Conservation (phyloP, 805 yeast genomes). For the Blastobotrys peoriensis region DNA sequence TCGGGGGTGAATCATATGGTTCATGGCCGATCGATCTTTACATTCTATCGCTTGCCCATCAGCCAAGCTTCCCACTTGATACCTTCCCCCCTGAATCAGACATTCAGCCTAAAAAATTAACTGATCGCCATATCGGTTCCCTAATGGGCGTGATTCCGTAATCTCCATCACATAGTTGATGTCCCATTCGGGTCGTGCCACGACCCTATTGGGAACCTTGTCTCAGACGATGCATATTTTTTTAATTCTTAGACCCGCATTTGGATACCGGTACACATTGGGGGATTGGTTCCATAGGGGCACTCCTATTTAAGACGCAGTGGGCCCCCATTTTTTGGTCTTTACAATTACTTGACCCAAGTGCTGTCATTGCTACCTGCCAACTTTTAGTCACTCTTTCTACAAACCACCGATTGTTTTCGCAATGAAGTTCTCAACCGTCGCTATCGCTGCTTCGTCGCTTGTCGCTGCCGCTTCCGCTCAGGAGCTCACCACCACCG, state of each 20-base stretch:
- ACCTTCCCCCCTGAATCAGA: neutral
- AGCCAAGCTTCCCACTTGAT: neutral
- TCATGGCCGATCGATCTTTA: neutral
- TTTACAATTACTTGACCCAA: neutral
- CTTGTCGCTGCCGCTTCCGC: conserved; percentile 11
- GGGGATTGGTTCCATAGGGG: too few species aligned
- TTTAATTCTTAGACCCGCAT: neutral
- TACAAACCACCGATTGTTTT: too few species aligned
- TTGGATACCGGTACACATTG: neutral
- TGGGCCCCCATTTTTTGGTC: neutral
- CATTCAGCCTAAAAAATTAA: too few species aligned
- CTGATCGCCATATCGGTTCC: neutral
- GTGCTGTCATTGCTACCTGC: neutral
- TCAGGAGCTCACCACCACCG: conserved; percentile 20
- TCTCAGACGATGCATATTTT: neutral
- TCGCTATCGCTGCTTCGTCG: conserved; percentile 6
- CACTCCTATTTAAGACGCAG: too few species aligned
- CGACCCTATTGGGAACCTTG: neutral
- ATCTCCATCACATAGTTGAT: neutral
- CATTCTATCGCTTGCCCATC: neutral
- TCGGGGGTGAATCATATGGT: too few species aligned
- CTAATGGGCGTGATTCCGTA: neutral
- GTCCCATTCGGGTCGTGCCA: neutral
- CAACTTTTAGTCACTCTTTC: neutral
- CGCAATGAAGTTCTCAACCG: conserved; percentile 15